phyloP scores from a whole-genome alignment of 2,329 filamentous ascomycete species.

The Paecilomyces variotii region DNA sequence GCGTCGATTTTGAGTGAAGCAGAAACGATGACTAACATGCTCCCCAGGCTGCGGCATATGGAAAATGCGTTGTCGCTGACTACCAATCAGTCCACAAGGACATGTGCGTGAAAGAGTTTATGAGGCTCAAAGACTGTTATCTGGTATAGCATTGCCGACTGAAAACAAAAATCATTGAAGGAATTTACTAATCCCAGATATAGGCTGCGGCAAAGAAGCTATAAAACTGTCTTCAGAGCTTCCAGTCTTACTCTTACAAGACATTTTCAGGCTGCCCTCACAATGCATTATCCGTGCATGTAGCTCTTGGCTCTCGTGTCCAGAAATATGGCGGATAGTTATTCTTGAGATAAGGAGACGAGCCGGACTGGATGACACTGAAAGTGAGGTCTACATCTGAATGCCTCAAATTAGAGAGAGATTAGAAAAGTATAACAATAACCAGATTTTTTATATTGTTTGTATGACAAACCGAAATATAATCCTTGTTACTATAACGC shows the following conservation, averaged over 20 bases:
- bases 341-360: too few relatives aligned
- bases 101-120: conserved; percentile 79
- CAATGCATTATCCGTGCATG: not conserved
- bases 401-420: too few relatives aligned
- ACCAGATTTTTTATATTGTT: too few relatives aligned
- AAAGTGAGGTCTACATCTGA: too few relatives aligned
- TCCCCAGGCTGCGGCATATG: conserved; percentile 69
- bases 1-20: not conserved
- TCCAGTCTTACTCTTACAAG: not conserved
- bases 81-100: conserved; percentile 88
- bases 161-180: not conserved
- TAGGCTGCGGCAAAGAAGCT: conserved; percentile 48
- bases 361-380: too few relatives aligned
- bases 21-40: conserved; percentile 1
- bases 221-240: conserved; percentile 15
- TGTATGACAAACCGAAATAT: too few relatives aligned
- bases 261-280: not conserved
- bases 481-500: conserved; percentile 1
- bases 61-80: conserved; percentile 82
- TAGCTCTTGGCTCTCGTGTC: not conserved
- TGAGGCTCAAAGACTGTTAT: conserved; percentile 79
- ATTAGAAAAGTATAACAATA: too few relatives aligned
- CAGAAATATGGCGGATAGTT: too few relatives aligned
- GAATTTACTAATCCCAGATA: conserved; percentile 6
- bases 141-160: conserved; percentile 49